phyloP scores from a whole-genome alignment of 768 basidiomycete species.

The Termitomyces sp. region DNA sequence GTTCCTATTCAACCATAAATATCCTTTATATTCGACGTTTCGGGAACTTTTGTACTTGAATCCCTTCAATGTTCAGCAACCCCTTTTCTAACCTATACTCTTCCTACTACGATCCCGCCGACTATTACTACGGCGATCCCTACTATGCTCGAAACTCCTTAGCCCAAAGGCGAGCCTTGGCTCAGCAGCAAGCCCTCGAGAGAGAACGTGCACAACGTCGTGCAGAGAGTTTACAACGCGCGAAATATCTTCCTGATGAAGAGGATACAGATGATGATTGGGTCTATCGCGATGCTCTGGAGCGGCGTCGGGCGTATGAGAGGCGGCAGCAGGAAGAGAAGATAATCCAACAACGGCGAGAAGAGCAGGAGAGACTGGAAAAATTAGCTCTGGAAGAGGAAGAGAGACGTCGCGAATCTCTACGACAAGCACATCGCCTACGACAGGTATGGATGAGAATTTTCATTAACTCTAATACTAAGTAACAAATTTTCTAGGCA shows the following conservation, averaged over 20 bases:
- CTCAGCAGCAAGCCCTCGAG: conserved; percentile 14
- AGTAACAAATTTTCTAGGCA: too few relatives aligned
- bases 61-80: conserved; percentile 18
- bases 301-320: conserved; percentile 22
- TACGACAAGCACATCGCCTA: conserved; percentile 7
- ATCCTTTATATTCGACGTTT: background rate
- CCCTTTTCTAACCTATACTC: conserved; percentile 16
- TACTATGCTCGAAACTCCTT: background rate
- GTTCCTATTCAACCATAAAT: background rate
- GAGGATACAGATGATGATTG: conserved; percentile 26
- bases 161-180: conserved; percentile 14
- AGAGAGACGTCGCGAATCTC: conserved; percentile 5
- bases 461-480: too few relatives aligned
- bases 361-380: conserved; percentile 11
- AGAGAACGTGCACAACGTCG: conserved; percentile 16
- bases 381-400: conserved; percentile 8
- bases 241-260: conserved; percentile 31
- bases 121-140: background rate
- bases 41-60: background rate
- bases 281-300: conserved; percentile 25
- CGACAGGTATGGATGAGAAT: conserved; percentile 6
- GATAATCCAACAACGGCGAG: background rate
- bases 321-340: conserved; percentile 17
- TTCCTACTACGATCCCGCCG: conserved; percentile 12
- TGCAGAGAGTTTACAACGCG: conserved; percentile 29